phyloP scores from a whole-genome alignment of 1,284 basidiomycete genomes.

The Heterobasidion parviporum region DNA sequence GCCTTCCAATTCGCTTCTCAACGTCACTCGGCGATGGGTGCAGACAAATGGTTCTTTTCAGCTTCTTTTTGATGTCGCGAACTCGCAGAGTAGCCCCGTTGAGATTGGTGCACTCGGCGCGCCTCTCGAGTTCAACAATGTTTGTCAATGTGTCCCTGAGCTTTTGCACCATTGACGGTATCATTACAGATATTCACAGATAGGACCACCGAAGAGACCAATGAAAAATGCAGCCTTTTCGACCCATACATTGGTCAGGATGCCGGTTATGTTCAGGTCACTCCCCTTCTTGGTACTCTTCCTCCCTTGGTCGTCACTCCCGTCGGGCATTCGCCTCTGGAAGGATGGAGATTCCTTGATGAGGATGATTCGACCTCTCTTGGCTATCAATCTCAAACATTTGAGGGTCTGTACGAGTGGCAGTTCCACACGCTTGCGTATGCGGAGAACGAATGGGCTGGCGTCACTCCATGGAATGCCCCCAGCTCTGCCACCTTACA shows the following conservation, averaged over 20 bases:
- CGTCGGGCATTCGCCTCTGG: slow-evolving; percentile 40
- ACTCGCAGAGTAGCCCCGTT: slow-evolving; percentile 35
- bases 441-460: slow-evolving; percentile 47
- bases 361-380: slow-evolving; percentile 37
- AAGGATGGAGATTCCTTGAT: slow-evolving; percentile 52
- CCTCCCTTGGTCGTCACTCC: slow-evolving; percentile 45
- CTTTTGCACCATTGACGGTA: neutral
- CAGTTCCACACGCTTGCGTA: slow-evolving; percentile 53
- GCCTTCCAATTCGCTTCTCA: slow-evolving; percentile 34
- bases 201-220: slow-evolving; percentile 42
- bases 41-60: slow-evolving; percentile 33
- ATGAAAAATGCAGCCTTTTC: slow-evolving; percentile 44
- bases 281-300: slow-evolving; percentile 46
- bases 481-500: slow-evolving; percentile 41
- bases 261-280: slow-evolving; percentile 45
- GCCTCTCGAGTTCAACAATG: slow-evolving; percentile 52
- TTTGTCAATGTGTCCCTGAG: slow-evolving; percentile 15
- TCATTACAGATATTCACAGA: slow-evolving; percentile 42
- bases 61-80: slow-evolving; percentile 44
- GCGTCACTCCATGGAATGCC: slow-evolving; percentile 47
- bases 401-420: slow-evolving; percentile 54
- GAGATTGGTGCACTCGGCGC: slow-evolving; percentile 49
- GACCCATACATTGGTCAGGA: slow-evolving; percentile 54
- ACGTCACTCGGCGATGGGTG: slow-evolving; percentile 47
- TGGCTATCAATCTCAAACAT: slow-evolving; percentile 52